Evolutionary conservation across 2,329 filamentous ascomycete species (phyloP), one percentile per base, ranked within the genome.

Genomic region (Phyllachora maydis): DNA sequence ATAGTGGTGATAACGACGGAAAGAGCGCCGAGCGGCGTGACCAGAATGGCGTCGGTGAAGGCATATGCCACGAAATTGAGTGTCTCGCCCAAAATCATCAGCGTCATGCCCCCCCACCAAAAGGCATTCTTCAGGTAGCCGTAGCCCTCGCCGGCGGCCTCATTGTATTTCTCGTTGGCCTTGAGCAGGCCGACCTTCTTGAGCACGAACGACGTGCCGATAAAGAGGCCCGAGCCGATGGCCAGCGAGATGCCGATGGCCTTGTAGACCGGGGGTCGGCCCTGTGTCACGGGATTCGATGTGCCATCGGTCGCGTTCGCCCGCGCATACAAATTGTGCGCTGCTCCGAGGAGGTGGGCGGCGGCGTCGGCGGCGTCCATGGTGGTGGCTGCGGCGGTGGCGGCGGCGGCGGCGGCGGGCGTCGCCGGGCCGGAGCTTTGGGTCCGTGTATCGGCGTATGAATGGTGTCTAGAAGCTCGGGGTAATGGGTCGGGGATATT

Each of bases 11-110:
- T 72, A 25, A 98, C 88, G 29, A 95, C 88, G 2, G 79, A 81
- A 23, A 95, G 56, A 4, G 85, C 85, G 31, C 85, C 85, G 25
- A 95, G 57, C 4, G 85, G 83, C 0, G 85, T 93, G 26, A 95
- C 85, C 32, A 95, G 56, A 36, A 95, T 93, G 30, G 85, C 85
- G 46, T 95, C 88, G 31, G 88, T 88, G 39, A 95, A 95, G 27
- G 82, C 79, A 43, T 95, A 95, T 25, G 88, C 88, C 43, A 85
- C 79, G 45, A 95, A 91, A 50, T 98, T 98, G 65, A 81, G 91
- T 27, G 92, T 67, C 49, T 98, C 88, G 35, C 88, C 88, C 20
- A 95, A 39, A 36, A 95, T 92, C 88, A 98, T 95, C 28, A 95
- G 60, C 0, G 57, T 82, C 88, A 98, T 95, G 36, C 88, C 88